A percentile compares a stretch with the other conserved stretches of the same genome.
Conservation (phyloP, 257 asterid genomes). For the Ballota nigra region DNA sequence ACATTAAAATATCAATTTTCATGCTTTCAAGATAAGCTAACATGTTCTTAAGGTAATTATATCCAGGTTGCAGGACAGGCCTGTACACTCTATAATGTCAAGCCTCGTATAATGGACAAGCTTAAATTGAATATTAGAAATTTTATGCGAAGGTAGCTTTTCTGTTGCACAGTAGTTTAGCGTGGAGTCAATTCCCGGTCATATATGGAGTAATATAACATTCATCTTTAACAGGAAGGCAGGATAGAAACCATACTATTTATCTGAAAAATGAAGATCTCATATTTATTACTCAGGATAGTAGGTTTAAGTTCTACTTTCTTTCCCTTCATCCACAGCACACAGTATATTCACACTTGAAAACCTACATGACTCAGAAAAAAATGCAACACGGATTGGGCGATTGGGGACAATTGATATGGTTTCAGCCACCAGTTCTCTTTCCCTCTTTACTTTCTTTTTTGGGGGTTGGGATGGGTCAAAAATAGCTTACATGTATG, state of each 20-base stretch:
- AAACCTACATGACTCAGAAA: too few relatives aligned
- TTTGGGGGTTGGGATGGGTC: too few relatives aligned
- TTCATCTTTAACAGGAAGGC: not conserved
- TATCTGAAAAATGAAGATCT: not conserved
- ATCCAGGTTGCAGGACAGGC: not conserved
- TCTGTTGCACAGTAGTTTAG: too few relatives aligned
- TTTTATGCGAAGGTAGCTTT: too few relatives aligned
- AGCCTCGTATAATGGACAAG: not conserved
- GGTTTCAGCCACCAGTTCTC: too few relatives aligned
- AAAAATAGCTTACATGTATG: too few relatives aligned
- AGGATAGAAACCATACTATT: not conserved
- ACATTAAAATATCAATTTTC: not conserved
- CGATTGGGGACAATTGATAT: too few relatives aligned
- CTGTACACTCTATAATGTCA: not conserved
- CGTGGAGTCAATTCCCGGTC: not conserved
- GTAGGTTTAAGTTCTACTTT: too few relatives aligned
- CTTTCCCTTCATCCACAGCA: too few relatives aligned
- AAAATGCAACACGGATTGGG: too few relatives aligned
- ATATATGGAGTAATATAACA: not conserved
- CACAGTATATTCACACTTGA: too few relatives aligned
- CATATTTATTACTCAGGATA: not conserved
- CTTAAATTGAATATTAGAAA: not conserved
- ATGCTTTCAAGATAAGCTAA: not conserved
- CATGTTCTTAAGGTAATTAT: not conserved
- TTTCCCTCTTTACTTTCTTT: too few relatives aligned